A percentile compares a stretch with the other conserved stretches of the same genome.
These are phyloP conservation scores for Dichotomocladium elegans DNA, from an alignment of 371 early-diverging fungal species.

Conservation along the genomic window DNA sequence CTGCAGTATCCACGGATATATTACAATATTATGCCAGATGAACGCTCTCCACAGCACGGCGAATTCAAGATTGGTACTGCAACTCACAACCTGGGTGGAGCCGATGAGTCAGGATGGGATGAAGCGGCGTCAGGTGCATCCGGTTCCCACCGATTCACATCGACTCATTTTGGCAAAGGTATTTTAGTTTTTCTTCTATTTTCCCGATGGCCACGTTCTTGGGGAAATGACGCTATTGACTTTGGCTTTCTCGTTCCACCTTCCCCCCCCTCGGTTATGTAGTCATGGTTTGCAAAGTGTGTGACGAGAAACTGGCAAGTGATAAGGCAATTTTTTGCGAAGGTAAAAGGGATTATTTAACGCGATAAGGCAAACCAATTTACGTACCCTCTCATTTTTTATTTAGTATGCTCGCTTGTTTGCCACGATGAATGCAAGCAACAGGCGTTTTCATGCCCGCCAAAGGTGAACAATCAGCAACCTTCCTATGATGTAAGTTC, in stretches of 20 bases:
- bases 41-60: not conserved
- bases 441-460: constrained; percentile 22
- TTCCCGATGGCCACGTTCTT: constrained; percentile 8
- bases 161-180: constrained; percentile 4
- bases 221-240: not conserved
- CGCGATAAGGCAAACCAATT: too few species aligned
- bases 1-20: constrained; percentile 10
- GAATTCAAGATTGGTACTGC: too few species aligned
- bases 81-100: too few species aligned
- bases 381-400: not conserved
- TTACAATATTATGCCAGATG: constrained; percentile 15
- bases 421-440: constrained; percentile 31
- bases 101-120: not conserved
- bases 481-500: constrained; percentile 32
- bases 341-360: constrained; percentile 24
- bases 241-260: too few species aligned
- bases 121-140: not conserved
- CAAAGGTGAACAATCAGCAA: constrained; percentile 28
- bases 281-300: constrained; percentile 42
- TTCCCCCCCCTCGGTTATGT: too few species aligned
- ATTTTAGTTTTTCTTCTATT: too few species aligned
- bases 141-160: constrained; percentile 3
- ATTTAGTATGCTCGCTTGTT: constrained; percentile 33
- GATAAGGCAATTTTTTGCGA: constrained; percentile 29
- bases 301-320: constrained; percentile 24